Percentiles rank a stretch among this genome's conserved stretches.
Evolutionary conservation across 768 basidiomycete genomes (phyloP).

Genomic region (Kwoniella bestiolae): DNA sequence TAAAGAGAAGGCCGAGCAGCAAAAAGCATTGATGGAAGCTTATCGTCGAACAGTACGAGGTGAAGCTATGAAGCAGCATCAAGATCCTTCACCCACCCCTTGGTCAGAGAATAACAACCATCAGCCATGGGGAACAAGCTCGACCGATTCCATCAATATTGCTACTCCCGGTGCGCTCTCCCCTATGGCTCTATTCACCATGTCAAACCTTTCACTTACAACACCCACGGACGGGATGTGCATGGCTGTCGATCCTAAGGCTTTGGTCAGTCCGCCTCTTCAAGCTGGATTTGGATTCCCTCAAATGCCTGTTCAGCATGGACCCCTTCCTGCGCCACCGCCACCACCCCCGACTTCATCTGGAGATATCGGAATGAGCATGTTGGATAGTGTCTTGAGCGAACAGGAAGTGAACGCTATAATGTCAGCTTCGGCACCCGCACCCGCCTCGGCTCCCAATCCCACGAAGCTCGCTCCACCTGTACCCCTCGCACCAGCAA

Average conservation of each 20-base stretch:
- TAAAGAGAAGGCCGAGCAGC: slow-evolving; percentile 36
- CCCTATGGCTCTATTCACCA: slow-evolving; percentile 35
- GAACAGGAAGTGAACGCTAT: slow-evolving; percentile 25
- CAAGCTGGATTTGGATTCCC: slow-evolving; percentile 21
- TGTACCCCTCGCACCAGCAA: not conserved
- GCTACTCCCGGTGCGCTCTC: slow-evolving; percentile 31
- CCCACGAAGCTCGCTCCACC: not conserved
- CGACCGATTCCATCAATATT: slow-evolving; percentile 31
- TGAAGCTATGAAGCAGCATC: slow-evolving; percentile 12
- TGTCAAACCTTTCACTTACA: slow-evolving; percentile 31
- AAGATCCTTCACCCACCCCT: slow-evolving; percentile 11
- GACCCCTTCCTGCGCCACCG: not conserved
- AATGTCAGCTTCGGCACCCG: slow-evolving; percentile 1
- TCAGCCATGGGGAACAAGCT: slow-evolving; percentile 20
- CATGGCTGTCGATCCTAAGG: slow-evolving; percentile 39
- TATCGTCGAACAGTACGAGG: slow-evolving; percentile 27
- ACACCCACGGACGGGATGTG: slow-evolving; percentile 13
- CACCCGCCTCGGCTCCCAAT: not conserved
- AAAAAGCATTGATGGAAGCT: slow-evolving; percentile 35
- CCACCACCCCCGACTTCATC: not conserved
- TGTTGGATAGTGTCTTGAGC: slow-evolving; percentile 24
- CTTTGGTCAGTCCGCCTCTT: slow-evolving; percentile 37
- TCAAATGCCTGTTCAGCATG: not conserved
- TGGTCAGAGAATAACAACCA: slow-evolving; percentile 28
- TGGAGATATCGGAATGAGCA: slow-evolving; percentile 4